These are phyloP conservation scores for Acer campestre DNA, from an alignment of 345 rosid genomes.

Conservation along the genomic window DNA sequence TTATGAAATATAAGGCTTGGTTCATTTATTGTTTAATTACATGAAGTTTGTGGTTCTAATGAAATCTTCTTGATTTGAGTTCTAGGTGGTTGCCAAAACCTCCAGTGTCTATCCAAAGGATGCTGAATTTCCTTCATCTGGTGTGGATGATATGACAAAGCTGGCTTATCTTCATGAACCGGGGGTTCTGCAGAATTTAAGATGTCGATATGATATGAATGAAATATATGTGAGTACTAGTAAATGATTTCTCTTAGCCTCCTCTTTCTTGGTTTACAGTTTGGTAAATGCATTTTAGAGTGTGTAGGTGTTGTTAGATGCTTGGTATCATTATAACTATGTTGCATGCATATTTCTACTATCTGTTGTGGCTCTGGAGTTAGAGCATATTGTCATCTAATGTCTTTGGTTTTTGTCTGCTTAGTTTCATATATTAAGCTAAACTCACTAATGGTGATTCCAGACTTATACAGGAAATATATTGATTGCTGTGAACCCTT, in stretches of 20 bases:
- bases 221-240: slow-evolving; percentile 87
- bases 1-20: not conserved
- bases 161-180: slow-evolving; percentile 97
- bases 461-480: slow-evolving; percentile 99
- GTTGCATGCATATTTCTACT: not conserved
- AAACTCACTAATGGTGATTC: slow-evolving; percentile 26
- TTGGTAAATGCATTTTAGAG: not conserved
- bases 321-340: not conserved
- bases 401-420: not conserved
- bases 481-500: slow-evolving; percentile 97
- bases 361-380: slow-evolving; percentile 5
- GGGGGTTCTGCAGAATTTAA: slow-evolving; percentile 85
- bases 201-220: slow-evolving; percentile 66
- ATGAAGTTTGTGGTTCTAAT: slow-evolving; percentile 11
- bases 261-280: not conserved
- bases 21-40: slow-evolving; percentile 13
- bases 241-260: slow-evolving; percentile 8
- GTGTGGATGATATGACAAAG: slow-evolving; percentile 97
- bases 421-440: slow-evolving; percentile 12
- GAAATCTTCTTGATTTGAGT: slow-evolving; percentile 5
- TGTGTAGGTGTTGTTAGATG: slow-evolving; percentile 5
- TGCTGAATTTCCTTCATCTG: slow-evolving; percentile 81
- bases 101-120: slow-evolving; percentile 74
- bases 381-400: not conserved
- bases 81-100: slow-evolving; percentile 68